phyloP scores from a whole-genome alignment of 306 rosid species.

The Prunus campanulata region DNA sequence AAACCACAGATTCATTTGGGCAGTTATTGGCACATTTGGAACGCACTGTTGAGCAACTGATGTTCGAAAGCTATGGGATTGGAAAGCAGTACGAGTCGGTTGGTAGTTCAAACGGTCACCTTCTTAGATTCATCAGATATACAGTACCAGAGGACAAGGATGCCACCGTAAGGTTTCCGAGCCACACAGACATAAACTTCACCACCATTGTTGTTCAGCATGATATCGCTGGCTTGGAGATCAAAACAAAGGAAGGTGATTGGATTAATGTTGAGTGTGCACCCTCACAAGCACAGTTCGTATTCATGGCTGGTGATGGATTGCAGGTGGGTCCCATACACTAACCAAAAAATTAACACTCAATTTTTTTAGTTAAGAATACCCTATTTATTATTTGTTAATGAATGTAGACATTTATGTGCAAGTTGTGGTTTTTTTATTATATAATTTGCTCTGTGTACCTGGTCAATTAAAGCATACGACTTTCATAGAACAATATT shows the following conservation, averaged over 20 bases:
- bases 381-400: too few relatives aligned
- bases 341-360: too few relatives aligned
- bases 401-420: too few relatives aligned
- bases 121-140: not conserved
- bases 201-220: constrained; percentile 5
- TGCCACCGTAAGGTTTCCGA: not conserved
- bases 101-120: not conserved
- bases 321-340: not conserved
- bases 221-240: constrained; percentile 7
- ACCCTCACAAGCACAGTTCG: not conserved
- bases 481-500: too few relatives aligned
- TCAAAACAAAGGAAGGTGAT: not conserved
- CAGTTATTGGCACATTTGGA: not conserved
- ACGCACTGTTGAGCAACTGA: not conserved
- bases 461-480: too few relatives aligned
- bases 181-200: constrained; percentile 6
- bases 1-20: not conserved
- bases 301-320: constrained; percentile 6
- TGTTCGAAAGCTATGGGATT: not conserved
- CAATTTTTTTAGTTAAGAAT: too few relatives aligned
- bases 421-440: too few relatives aligned
- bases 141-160: not conserved
- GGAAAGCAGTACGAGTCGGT: not conserved
- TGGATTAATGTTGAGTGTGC: not conserved
- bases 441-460: too few relatives aligned